Evolutionary conservation across 192 early-diverging fungal species (phyloP), one percentile per base, ranked within the genome.

Genomic region (Rhizophagus clarus): DNA sequence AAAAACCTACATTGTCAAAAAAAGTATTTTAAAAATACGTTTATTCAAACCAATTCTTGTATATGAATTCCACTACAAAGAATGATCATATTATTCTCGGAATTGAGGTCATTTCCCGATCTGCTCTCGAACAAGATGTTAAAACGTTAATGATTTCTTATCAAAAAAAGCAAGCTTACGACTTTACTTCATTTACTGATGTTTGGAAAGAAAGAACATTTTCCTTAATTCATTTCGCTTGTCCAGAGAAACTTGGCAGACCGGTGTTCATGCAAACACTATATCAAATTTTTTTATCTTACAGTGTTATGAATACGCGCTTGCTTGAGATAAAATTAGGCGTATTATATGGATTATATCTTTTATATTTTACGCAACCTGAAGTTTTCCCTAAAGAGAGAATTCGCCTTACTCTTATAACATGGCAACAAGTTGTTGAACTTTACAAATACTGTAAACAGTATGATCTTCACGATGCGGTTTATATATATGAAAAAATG

Each of bases 311-410:
- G 47, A 28, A 22, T 60, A 47, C 64, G 26, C 26, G 37, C 9
- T 68, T 42, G 34, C 31, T 86, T 15, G 85, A 86, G 77, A 83
- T 88, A 32, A 86, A 85, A 71, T 77, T 88, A 3, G 89, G 86
- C 42, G 87, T 90, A 3, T 37, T 90, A 20, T 90, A 86, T 66
- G 82, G 86, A 22, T 83, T 90, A 45, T 90, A 88, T 71, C 85
- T 90, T 40, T 80, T 88, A 76, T 88, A 88, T 71, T 90, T 85
- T 76, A 88, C 89, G 28, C 89, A 90, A 80, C 89, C 89, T 28
- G 86, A 86, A 56, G 86, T 82, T 75, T 90, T 87, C 62, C 82
- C 81, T 32, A 87, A 85, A 34, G 84, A 86, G 56, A 82, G 61
- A 6, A 86, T 90, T 70, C 85, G 87, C 4, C 82, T 90, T 34